Base-by-base conservation (phyloP, 495 filamentous ascomycete species). In the Aspergillus sparsus region DNA sequence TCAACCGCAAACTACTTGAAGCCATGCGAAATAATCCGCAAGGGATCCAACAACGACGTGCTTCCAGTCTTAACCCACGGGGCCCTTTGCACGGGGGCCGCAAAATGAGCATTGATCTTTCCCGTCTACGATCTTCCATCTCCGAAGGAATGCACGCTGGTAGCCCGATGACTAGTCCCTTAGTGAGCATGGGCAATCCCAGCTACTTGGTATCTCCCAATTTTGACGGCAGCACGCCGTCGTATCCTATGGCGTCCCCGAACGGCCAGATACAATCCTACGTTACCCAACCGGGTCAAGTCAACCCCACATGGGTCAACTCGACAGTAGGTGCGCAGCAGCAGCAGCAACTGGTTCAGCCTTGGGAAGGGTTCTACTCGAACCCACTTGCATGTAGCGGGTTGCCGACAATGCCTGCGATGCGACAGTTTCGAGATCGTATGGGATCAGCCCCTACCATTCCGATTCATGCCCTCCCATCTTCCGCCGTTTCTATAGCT, bases 41-140 rank as follows among this genome's bases (percentile, higher is more conserved):
- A 58, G 60, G 63, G 63, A 47, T 63, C 31, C 58, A 65, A 7
- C 62, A 65, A 39, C 62, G 68, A 16, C 62, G 65, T 15, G 63
- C 66, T 12, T 44, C 62, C 6, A 74, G 64, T 63, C 37, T 71
- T 53, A 58, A 69, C 1, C 68, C 71, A 6, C 72, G 66, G 0
- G 64, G 66, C 1, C 70, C 76, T 0, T 42, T 67, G 7, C 69
- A 74, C 34, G 70, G 72, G 9, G 65, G 65, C 13, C 73, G 71
- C 47, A 78, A 77, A 60, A 75, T 79, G 74, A 77, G 74, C 56
- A 60, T 79, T 42, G 76, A 79, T 39, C 60, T 79, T 11, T 71
- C 73, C 6, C 64, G 69, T 39, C 45, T 77, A 15, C 72, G 71
- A 16, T 67, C 70, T 9, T 66, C 74, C 2, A 65, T 73, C 36